phyloP scores from a whole-genome alignment of 345 rosid genomes.

The Bruguiera parviflora region DNA sequence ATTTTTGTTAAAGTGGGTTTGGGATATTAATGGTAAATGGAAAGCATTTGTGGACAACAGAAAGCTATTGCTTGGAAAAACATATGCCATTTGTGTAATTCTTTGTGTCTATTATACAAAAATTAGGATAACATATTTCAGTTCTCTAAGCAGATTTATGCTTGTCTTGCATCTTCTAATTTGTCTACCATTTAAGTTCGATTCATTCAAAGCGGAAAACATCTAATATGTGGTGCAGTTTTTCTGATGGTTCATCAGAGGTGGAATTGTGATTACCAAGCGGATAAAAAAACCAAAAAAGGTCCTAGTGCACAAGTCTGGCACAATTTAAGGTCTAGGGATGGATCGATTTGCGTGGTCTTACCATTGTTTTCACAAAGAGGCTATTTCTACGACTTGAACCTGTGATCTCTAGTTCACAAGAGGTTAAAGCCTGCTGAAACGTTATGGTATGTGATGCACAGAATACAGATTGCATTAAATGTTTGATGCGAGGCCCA shows the following conservation, averaged over 20 bases:
- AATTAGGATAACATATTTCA: no score
- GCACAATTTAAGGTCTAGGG: no score
- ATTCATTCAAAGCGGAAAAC: not conserved
- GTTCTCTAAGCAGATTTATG: not conserved
- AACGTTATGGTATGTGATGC: constrained; percentile 71
- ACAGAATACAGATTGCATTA: not conserved
- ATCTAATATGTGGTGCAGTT: constrained; percentile 47
- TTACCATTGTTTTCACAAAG: no score
- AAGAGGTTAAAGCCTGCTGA: constrained; percentile 64
- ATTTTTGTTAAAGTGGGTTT: no score
- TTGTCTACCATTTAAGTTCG: not conserved
- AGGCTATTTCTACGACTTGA: no score
- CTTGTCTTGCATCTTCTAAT: not conserved
- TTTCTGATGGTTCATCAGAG: constrained; percentile 67
- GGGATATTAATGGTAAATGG: no score
- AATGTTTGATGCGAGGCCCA: constrained; percentile 1
- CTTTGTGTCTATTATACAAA: no score
- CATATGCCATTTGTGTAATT: no score
- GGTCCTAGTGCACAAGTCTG: no score
- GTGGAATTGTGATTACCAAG: constrained; percentile 75
- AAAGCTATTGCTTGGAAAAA: no score
- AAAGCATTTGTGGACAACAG: no score
- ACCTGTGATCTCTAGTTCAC: no score
- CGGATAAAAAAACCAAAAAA: constrained; percentile 22
- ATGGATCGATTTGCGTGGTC: constrained; percentile 47